phyloP scores from a whole-genome alignment of 2,329 filamentous ascomycete species.

The Scleromitrula shiraiana region DNA sequence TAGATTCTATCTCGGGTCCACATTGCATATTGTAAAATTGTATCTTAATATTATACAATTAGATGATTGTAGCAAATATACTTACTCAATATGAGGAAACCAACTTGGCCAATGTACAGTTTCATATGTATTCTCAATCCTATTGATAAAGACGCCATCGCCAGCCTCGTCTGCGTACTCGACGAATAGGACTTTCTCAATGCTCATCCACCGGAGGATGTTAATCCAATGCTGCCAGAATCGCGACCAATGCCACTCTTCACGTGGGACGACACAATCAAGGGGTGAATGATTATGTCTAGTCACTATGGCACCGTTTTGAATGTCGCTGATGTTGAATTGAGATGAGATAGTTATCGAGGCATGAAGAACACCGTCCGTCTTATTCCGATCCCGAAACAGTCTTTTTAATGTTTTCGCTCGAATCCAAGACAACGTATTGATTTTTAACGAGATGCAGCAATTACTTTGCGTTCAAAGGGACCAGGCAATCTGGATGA shows the following conservation, averaged over 20 bases:
- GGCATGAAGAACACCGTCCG: not conserved
- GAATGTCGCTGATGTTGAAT: not conserved
- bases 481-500: not conserved
- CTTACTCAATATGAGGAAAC: not conserved
- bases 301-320: not conserved
- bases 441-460: not conserved
- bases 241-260: not conserved
- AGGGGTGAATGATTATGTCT: not conserved
- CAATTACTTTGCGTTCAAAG: not conserved
- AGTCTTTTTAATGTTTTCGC: conserved; percentile 9
- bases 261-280: not conserved
- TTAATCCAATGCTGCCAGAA: not conserved
- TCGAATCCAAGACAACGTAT: not conserved
- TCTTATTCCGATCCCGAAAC: not conserved
- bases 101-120: not conserved
- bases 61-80: too few relatives aligned
- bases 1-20: too few relatives aligned
- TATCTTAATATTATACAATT: too few relatives aligned
- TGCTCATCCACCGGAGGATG: not conserved
- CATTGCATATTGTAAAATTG: too few relatives aligned
- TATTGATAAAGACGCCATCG: not conserved
- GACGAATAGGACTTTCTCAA: not conserved
- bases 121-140: not conserved
- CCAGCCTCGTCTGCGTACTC: not conserved
- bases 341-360: too few relatives aligned